These are phyloP conservation scores for Eutrema heterophyllum DNA, from an alignment of 345 rosid species.

Conservation along the genomic window DNA sequence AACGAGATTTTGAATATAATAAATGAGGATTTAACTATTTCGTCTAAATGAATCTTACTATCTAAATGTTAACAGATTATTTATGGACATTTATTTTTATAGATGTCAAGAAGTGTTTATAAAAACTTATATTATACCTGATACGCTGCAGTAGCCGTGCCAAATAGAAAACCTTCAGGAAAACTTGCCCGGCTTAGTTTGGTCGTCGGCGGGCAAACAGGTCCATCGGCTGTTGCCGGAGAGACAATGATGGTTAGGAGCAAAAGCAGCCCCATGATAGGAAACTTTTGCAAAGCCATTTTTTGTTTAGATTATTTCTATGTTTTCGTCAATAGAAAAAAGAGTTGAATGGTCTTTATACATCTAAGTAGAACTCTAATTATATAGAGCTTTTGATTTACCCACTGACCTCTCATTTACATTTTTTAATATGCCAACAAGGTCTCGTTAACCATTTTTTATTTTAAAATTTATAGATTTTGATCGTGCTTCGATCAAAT, in stretches of 20 bases:
- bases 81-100: too few relatives aligned
- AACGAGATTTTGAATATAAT: too few relatives aligned
- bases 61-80: too few relatives aligned
- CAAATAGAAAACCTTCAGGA: constrained; percentile 27
- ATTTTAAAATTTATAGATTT: background rate
- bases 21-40: too few relatives aligned
- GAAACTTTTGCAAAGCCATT: constrained; percentile 20
- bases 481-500: background rate
- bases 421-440: background rate
- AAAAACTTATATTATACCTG: constrained; percentile 19
- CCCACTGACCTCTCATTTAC: background rate
- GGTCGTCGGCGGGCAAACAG: constrained; percentile 14
- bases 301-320: background rate
- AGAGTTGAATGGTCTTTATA: background rate
- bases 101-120: background rate
- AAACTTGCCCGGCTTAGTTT: constrained; percentile 26
- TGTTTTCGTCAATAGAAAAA: background rate
- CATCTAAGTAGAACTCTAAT: background rate
- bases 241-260: constrained; percentile 3
- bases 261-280: constrained; percentile 14
- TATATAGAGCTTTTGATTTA: background rate
- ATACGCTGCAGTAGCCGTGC: constrained; percentile 27
- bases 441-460: too few relatives aligned
- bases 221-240: background rate
- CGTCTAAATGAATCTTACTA: too few relatives aligned